Evolutionary conservation across 352 stramenopile species (phyloP).

Genomic region (Elongisporangium prolatum): DNA sequence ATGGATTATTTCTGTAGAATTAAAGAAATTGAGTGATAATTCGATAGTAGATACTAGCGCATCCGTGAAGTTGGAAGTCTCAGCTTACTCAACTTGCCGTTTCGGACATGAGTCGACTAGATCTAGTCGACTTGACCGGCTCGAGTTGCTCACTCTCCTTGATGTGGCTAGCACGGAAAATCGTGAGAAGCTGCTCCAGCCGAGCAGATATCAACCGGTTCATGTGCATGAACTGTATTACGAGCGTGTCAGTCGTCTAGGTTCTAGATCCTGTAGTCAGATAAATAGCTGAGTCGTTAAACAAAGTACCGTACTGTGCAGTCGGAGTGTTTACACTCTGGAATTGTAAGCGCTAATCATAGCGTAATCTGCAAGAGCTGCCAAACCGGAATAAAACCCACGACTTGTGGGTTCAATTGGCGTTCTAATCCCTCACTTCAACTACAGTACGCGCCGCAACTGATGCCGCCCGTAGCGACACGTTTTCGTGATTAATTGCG

Average conservation of each 20-base stretch:
- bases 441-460: neutral
- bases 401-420: no score
- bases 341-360: neutral
- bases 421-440: neutral
- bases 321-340: no score
- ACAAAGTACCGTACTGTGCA: neutral
- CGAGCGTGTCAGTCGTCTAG: neutral
- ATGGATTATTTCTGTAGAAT: no score
- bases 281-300: neutral
- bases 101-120: neutral
- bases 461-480: neutral
- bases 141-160: no score
- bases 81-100: neutral
- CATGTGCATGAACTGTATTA: neutral
- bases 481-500: neutral
- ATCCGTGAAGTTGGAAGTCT: no score
- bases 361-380: neutral
- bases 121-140: neutral
- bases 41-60: neutral
- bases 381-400: no score
- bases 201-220: neutral
- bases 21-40: neutral
- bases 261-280: neutral
- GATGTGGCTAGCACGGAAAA: no score
- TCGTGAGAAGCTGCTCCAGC: no score